A percentile compares a stretch with the other conserved stretches of the same genome.
These are phyloP conservation scores for Claviceps sp. DNA, from an alignment of 2,329 filamentous ascomycete genomes.

Conservation along the genomic window DNA sequence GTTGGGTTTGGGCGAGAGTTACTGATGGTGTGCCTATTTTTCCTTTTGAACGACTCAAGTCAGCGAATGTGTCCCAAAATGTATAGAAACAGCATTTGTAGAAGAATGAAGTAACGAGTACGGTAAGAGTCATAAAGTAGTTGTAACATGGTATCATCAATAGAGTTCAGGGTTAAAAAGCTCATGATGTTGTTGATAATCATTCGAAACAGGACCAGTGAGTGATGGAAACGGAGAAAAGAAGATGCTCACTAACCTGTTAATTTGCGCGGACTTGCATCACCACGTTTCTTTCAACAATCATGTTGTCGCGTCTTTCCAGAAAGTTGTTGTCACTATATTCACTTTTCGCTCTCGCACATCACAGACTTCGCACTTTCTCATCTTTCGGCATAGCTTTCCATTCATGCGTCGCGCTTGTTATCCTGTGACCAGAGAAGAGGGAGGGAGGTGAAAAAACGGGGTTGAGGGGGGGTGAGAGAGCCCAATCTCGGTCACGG, in stretches of 20 bases:
- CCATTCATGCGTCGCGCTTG: constrained; percentile 14
- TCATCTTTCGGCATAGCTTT: constrained; percentile 10
- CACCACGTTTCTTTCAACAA: not conserved
- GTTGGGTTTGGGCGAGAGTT: no score
- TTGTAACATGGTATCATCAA: constrained; percentile 45
- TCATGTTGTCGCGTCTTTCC: not conserved
- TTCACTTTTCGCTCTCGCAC: not conserved
- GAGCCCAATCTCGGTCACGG: constrained; percentile 22
- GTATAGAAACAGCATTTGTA: constrained; percentile 2
- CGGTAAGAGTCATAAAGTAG: constrained; percentile 39
- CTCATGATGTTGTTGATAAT: constrained; percentile 46
- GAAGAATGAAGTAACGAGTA: constrained; percentile 5
- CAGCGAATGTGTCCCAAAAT: constrained; percentile 25
- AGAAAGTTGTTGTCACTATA: no score
- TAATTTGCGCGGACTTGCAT: not conserved
- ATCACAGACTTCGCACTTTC: not conserved
- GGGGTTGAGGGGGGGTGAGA: not conserved
- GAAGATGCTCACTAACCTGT: not conserved
- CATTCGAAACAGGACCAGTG: constrained; percentile 25
- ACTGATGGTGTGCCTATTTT: no score
- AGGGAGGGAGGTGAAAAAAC: constrained; percentile 8
- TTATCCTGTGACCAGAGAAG: constrained; percentile 16
- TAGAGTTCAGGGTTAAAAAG: constrained; percentile 55
- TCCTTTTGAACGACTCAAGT: constrained; percentile 10
- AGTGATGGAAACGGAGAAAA: constrained; percentile 2